Conservation (phyloP, 2,329 filamentous ascomycete species). For the Verticillium alfalfae region DNA sequence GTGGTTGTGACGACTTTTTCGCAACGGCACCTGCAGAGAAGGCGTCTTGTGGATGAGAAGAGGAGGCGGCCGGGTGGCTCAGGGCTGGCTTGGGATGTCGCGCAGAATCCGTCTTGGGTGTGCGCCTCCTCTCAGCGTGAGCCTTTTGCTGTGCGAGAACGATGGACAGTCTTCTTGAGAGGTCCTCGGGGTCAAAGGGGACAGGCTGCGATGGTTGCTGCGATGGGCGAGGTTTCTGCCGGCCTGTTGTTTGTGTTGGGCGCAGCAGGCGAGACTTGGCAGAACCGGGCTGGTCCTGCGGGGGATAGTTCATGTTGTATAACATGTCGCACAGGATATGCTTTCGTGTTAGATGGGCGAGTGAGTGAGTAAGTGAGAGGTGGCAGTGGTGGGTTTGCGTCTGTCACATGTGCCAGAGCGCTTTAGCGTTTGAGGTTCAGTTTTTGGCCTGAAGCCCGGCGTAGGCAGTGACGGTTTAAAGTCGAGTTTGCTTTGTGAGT, state of each 20-base stretch:
- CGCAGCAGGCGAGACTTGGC: neutral
- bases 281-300: slow-evolving; percentile 10
- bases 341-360: neutral
- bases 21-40: neutral
- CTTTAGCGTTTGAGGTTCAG: neutral
- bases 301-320: slow-evolving; percentile 17
- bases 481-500: neutral
- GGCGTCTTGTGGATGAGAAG: neutral
- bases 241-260: neutral
- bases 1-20: slow-evolving; percentile 9
- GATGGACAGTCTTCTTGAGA: slow-evolving; percentile 44
- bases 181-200: slow-evolving; percentile 48
- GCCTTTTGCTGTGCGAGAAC: slow-evolving; percentile 46
- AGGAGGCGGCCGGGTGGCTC: neutral
- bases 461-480: neutral
- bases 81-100: neutral
- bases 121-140: slow-evolving; percentile 26
- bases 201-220: slow-evolving; percentile 13
- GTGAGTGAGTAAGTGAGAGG: neutral
- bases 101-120: slow-evolving; percentile 3
- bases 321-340: slow-evolving; percentile 11
- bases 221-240: slow-evolving; percentile 7
- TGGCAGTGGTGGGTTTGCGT: neutral
- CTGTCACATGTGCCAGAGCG: neutral
- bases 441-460: neutral